Percentiles rank a stretch among this genome's conserved stretches.
Evolutionary conservation across 208 protist genomes (phyloP).

Genomic region (Trypanosoma scelopori): DNA sequence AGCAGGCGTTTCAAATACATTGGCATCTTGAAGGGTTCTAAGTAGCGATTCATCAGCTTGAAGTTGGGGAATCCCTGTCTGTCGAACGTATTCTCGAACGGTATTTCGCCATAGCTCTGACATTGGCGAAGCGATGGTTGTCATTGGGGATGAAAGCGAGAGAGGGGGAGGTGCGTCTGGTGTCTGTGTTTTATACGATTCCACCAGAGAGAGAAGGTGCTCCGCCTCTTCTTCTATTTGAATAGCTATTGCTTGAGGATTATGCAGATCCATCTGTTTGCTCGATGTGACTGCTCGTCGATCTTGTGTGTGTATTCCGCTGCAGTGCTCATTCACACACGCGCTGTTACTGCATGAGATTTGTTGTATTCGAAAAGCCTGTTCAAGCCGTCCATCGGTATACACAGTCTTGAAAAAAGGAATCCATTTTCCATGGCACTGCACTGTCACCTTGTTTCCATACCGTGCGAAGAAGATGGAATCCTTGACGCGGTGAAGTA

Average conservation of each 20-base stretch:
- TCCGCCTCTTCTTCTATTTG: constrained; percentile 77
- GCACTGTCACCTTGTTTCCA: constrained; percentile 87
- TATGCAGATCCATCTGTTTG: constrained; percentile 82
- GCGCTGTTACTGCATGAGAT: constrained; percentile 55
- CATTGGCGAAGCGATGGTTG: constrained; percentile 50
- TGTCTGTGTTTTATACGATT: constrained; percentile 18
- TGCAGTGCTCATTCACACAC: constrained; percentile 74
- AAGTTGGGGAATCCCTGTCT: constrained; percentile 73
- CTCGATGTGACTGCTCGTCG: constrained; percentile 45
- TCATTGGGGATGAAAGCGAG: constrained; percentile 35
- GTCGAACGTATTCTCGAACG: constrained; percentile 82
- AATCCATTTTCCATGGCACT: constrained; percentile 75
- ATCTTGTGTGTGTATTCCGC: constrained; percentile 79
- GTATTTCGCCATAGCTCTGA: constrained; percentile 74
- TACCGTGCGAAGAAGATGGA: constrained; percentile 87
- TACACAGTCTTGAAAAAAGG: constrained; percentile 90
- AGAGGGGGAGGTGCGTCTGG: constrained; percentile 31
- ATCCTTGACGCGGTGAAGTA: constrained; percentile 75
- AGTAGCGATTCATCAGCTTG: constrained; percentile 80
- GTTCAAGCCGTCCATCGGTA: constrained; percentile 77
- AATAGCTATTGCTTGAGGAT: constrained; percentile 37
- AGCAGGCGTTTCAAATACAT: constrained; percentile 60
- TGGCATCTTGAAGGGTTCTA: constrained; percentile 72
- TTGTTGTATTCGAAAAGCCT: constrained; percentile 71
- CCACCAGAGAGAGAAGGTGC: constrained; percentile 39